phyloP scores from a whole-genome alignment of 2,329 filamentous ascomycete genomes.

The Paracoccidioides brasiliensis region DNA sequence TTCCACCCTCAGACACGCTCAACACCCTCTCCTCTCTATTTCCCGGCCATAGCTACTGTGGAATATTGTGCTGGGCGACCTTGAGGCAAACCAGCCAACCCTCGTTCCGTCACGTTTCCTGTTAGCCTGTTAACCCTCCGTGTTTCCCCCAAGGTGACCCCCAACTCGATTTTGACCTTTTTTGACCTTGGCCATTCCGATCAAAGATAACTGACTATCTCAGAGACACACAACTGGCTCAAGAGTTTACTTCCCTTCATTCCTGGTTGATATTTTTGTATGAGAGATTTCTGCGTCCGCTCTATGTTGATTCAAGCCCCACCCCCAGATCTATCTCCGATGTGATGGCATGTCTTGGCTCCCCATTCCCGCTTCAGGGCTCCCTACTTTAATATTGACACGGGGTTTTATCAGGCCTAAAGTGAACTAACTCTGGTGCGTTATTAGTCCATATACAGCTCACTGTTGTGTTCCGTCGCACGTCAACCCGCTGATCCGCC shows the following conservation, averaged over 20 bases:
- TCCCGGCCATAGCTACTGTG: too few species aligned
- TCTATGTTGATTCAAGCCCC: not conserved
- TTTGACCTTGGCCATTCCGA: not conserved
- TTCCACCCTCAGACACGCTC: not conserved
- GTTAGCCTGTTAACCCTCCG: too few species aligned
- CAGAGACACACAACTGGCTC: not conserved
- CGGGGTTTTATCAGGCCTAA: not conserved
- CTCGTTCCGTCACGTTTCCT: not conserved
- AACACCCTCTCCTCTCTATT: too few species aligned
- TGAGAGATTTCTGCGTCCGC: not conserved
- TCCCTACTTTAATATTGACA: not conserved
- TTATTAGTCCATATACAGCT: not conserved
- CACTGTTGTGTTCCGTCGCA: not conserved
- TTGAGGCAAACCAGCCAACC: not conserved
- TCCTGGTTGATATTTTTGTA: not conserved
- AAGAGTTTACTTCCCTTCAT: not conserved
- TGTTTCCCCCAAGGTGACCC: too few species aligned
- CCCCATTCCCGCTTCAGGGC: not conserved
- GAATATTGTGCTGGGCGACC: not conserved
- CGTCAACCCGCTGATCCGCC: not conserved
- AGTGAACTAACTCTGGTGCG: not conserved
- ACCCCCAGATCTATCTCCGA: not conserved
- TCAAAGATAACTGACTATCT: not conserved
- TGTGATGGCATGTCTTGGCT: constrained; percentile 1
- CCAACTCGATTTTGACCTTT: not conserved